phyloP scores from a whole-genome alignment of 1,284 basidiomycete genomes.

The Puccinia polysora region DNA sequence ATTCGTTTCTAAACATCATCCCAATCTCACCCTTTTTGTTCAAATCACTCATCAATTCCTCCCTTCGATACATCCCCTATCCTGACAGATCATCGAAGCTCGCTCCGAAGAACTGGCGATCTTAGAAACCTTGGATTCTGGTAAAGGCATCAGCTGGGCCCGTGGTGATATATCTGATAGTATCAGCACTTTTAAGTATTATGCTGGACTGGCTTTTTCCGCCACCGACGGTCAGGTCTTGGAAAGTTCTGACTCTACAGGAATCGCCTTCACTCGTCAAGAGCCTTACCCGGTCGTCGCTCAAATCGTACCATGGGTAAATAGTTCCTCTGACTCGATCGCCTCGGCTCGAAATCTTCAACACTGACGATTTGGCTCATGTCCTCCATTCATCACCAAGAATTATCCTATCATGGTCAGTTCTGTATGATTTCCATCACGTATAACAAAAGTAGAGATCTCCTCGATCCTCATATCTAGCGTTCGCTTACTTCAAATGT shows the following conservation, averaged over 20 bases:
- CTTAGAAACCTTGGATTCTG: slow-evolving; percentile 45
- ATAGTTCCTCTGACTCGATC: neutral
- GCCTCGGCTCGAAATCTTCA: neutral
- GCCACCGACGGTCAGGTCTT: slow-evolving; percentile 50
- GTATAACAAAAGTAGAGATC: neutral
- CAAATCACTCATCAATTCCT: neutral
- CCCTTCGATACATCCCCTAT: neutral
- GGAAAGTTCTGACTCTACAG: slow-evolving; percentile 50
- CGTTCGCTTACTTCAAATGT: neutral
- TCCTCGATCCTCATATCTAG: neutral
- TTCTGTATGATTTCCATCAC: neutral
- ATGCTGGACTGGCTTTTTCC: slow-evolving; percentile 45
- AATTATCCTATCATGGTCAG: slow-evolving; percentile 45
- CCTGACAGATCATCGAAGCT: slow-evolving; percentile 45
- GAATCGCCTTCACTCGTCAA: slow-evolving; percentile 49
- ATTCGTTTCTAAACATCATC: neutral
- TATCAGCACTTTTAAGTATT: slow-evolving; percentile 46
- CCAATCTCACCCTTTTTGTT: neutral
- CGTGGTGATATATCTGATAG: slow-evolving; percentile 47
- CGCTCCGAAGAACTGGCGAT: slow-evolving; percentile 44
- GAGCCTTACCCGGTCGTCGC: slow-evolving; percentile 53
- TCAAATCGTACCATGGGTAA: slow-evolving; percentile 43
- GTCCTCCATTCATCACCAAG: slow-evolving; percentile 1
- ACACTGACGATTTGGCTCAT: neutral
- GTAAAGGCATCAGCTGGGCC: slow-evolving; percentile 46